Percentiles rank a stretch among this genome's conserved stretches.
Evolutionary conservation across 192 early-diverging fungal genomes (phyloP).

Genomic region (Rhizophagus clarus): DNA sequence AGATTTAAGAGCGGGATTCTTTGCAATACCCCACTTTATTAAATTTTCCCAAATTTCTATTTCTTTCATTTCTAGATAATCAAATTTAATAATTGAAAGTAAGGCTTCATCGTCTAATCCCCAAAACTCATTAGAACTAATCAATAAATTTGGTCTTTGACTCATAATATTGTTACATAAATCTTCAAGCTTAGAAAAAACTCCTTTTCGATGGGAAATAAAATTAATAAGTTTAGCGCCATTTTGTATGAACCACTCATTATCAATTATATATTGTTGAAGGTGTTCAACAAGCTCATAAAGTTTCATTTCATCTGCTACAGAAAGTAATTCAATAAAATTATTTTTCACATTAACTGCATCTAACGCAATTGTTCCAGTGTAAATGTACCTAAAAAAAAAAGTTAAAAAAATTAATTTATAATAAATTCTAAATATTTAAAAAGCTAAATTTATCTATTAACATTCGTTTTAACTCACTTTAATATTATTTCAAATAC

Average conservation of each 20-base stretch:
- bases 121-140: slow-evolving; percentile 2
- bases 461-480: too few species aligned
- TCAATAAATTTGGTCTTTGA: neutral
- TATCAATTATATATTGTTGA: slow-evolving; percentile 6
- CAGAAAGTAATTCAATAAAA: neutral
- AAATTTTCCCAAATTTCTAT: slow-evolving; percentile 13
- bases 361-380: neutral
- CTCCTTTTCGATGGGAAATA: neutral
- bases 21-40: slow-evolving; percentile 10
- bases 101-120: neutral
- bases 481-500: slow-evolving; percentile 9
- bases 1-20: neutral
- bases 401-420: too few species aligned
- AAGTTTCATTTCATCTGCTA: neutral
- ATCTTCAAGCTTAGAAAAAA: neutral
- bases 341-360: neutral
- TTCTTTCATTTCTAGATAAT: neutral
- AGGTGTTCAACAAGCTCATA: neutral
- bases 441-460: neutral
- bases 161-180: neutral
- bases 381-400: slow-evolving; percentile 1
- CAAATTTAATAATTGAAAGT: slow-evolving; percentile 4
- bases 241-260: neutral
- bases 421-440: too few species aligned
- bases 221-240: neutral